A percentile compares a stretch with the other conserved stretches of the same genome.
These are phyloP conservation scores for Lactarius evosmus DNA, from an alignment of 768 basidiomycete genomes.

Conservation along the genomic window DNA sequence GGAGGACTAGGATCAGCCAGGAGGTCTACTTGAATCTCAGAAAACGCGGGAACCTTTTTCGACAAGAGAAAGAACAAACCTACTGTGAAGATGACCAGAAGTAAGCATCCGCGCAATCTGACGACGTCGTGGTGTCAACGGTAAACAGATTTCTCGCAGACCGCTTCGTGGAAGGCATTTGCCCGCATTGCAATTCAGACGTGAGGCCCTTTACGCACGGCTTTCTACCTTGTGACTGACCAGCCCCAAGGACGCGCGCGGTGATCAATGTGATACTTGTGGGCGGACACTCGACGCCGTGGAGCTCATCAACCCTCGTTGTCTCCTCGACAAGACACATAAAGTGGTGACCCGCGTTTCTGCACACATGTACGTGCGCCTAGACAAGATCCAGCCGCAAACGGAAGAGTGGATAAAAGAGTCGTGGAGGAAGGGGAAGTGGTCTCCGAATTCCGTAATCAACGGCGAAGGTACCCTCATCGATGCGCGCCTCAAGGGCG, in stretches of 20 bases:
- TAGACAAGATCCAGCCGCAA: constrained; percentile 77
- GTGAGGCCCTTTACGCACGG: constrained; percentile 37
- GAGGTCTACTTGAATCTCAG: constrained; percentile 83
- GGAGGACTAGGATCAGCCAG: constrained; percentile 70
- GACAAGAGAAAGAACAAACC: constrained; percentile 87
- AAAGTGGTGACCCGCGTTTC: constrained; percentile 71
- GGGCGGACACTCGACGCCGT: constrained; percentile 89
- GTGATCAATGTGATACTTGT: constrained; percentile 97
- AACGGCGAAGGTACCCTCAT: constrained; percentile 85
- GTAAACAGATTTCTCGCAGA: constrained; percentile 82
- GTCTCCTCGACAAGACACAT: constrained; percentile 81
- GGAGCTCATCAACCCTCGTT: constrained; percentile 92
- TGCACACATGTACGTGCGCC: constrained; percentile 87
- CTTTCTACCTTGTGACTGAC: neutral
- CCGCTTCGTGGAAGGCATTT: constrained; percentile 96
- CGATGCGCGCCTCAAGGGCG: constrained; percentile 82
- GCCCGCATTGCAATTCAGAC: constrained; percentile 88
- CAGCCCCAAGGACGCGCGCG: constrained; percentile 76
- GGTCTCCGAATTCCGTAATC: constrained; percentile 91
- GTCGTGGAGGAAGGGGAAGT: constrained; percentile 78
- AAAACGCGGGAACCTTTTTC: constrained; percentile 71
- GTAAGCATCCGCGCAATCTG: constrained; percentile 39
- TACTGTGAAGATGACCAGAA: constrained; percentile 92
- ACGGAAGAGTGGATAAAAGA: constrained; percentile 86
- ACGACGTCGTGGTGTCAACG: constrained; percentile 22